Percentiles rank a stretch among this genome's conserved stretches.
Evolutionary conservation across 2,329 filamentous ascomycete genomes (phyloP).

Genomic region (Talaromyces piceae): DNA sequence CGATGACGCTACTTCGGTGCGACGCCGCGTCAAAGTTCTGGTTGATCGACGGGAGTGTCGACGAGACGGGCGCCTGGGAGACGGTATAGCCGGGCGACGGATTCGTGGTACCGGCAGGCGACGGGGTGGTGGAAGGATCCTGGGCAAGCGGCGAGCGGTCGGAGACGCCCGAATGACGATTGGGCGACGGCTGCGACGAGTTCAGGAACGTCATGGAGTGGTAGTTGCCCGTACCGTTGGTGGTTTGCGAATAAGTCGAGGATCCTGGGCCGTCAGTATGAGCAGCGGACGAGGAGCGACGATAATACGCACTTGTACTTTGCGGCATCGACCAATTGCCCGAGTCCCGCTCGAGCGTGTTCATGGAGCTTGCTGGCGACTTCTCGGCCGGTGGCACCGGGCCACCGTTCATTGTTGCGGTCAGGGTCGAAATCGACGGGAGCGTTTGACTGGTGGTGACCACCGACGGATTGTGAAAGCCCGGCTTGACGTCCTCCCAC

Average conservation of each 20-base stretch:
- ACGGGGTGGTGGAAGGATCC: constrained; percentile 31
- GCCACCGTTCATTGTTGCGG: constrained; percentile 33
- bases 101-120: constrained; percentile 31
- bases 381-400: constrained; percentile 30
- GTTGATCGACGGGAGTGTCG: constrained; percentile 51
- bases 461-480: constrained; percentile 25
- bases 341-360: constrained; percentile 47
- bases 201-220: constrained; percentile 37
- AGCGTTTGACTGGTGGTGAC: constrained; percentile 35
- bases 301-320: constrained; percentile 45
- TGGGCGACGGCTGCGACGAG: constrained; percentile 40
- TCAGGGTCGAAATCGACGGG: constrained; percentile 42
- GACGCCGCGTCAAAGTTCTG: constrained; percentile 49
- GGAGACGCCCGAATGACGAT: constrained; percentile 27
- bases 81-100: constrained; percentile 32
- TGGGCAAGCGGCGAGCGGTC: constrained; percentile 36
- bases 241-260: constrained; percentile 42
- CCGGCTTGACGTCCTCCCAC: constrained; percentile 34
- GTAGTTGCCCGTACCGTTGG: constrained; percentile 36
- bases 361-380: constrained; percentile 35
- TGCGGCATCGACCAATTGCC: constrained; percentile 54
- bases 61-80: constrained; percentile 27
- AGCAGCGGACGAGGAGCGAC: constrained; percentile 10
- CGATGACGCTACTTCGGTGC: constrained; percentile 34
- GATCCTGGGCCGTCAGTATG: constrained; percentile 32